Evolutionary conservation across 768 basidiomycete species (phyloP).

Genomic region (Lactarius psammicola): DNA sequence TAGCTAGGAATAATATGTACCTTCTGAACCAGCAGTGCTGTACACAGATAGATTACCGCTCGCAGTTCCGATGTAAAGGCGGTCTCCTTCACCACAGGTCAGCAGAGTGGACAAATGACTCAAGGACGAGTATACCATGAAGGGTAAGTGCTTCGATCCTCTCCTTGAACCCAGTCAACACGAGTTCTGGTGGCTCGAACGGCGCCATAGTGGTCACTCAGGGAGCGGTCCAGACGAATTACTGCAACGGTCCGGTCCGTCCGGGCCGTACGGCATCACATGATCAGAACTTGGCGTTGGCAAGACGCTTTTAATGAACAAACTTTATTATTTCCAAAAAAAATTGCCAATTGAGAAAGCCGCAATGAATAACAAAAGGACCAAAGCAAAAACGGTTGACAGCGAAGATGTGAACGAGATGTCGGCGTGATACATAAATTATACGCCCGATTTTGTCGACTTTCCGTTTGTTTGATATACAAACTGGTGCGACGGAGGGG

Average conservation of each 20-base stretch:
- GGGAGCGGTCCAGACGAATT: too few species aligned
- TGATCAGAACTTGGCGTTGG: not conserved
- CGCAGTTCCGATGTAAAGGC: conserved; percentile 62
- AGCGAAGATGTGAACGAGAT: conserved; percentile 3
- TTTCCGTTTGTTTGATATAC: conserved; percentile 30
- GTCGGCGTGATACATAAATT: not conserved
- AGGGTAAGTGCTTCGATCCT: conserved; percentile 23
- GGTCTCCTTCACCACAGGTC: conserved; percentile 40
- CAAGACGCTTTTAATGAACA: not conserved
- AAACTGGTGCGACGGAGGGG: conserved; percentile 23
- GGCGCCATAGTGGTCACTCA: conserved; percentile 29
- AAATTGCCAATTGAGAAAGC: not conserved
- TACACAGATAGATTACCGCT: conserved; percentile 57
- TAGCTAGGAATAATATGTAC: conserved; percentile 35
- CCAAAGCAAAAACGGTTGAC: conserved; percentile 14
- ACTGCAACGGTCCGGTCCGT: not conserved
- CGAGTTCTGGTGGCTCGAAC: conserved; percentile 21
- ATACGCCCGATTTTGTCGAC: conserved; percentile 15
- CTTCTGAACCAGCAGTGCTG: conserved; percentile 39
- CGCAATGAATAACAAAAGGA: conserved; percentile 6
- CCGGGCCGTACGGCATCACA: not conserved
- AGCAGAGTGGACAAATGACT: not conserved
- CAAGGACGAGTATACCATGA: conserved; percentile 17
- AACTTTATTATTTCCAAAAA: not conserved
- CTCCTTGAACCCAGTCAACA: conserved; percentile 27